Conservation (phyloP, 2,329 filamentous ascomycete species). For the Gaeumannomyces sp. region DNA sequence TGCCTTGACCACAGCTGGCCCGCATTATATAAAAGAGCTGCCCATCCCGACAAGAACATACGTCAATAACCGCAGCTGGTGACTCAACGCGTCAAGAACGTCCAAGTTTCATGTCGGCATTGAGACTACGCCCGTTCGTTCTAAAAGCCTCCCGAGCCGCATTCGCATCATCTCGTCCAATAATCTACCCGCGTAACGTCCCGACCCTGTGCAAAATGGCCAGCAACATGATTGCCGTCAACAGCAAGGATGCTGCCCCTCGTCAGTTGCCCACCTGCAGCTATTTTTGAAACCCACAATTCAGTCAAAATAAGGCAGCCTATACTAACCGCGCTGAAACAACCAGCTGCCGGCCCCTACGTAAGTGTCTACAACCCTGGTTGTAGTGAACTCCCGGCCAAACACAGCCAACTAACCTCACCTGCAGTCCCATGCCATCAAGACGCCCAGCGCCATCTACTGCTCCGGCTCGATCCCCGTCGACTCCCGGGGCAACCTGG, state of each 20-base stretch:
- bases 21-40: neutral
- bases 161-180: neutral
- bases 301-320: neutral
- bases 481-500: slow-evolving; percentile 47
- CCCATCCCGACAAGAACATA: neutral
- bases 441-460: slow-evolving; percentile 59
- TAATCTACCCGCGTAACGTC: neutral
- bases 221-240: slow-evolving; percentile 42
- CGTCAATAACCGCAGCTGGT: neutral
- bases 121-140: neutral
- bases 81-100: too few relatives aligned
- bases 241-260: slow-evolving; percentile 53
- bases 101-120: neutral
- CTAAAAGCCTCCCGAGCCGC: neutral
- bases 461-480: slow-evolving; percentile 66
- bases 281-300: neutral
- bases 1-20: too few relatives aligned
- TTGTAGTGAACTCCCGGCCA: neutral
- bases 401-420: neutral
- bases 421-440: slow-evolving; percentile 50
- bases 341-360: slow-evolving; percentile 55
- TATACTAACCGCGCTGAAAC: neutral
- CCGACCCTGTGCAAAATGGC: slow-evolving; percentile 29
- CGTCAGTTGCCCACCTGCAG: slow-evolving; percentile 35
- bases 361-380: slow-evolving; percentile 34